Evolutionary conservation across 176 grass and related monocot genomes (phyloP).

Genomic region (Bromus sterilis): DNA sequence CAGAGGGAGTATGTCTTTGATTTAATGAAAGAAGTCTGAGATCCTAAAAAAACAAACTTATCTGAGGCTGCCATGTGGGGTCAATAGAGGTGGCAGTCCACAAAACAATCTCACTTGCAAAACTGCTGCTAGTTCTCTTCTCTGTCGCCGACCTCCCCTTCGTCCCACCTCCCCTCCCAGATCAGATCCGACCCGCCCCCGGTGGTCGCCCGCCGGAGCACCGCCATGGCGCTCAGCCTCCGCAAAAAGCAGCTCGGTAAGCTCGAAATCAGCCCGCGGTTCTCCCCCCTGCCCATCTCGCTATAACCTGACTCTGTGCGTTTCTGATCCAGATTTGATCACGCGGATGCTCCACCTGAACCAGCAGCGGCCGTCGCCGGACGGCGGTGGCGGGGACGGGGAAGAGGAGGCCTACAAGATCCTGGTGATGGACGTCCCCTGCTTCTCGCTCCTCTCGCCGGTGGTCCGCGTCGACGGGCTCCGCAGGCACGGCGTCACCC

Average conservation of each 20-base stretch:
- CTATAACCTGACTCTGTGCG: neutral
- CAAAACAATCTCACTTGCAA: neutral
- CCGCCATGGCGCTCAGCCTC: slow-evolving; percentile 59
- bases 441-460: slow-evolving; percentile 66
- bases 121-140: neutral
- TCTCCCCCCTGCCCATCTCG: neutral
- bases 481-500: slow-evolving; percentile 76
- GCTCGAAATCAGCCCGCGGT: neutral
- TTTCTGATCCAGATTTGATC: slow-evolving; percentile 43
- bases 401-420: slow-evolving; percentile 91
- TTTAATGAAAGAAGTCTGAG: no score
- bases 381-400: slow-evolving; percentile 14
- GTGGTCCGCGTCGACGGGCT: slow-evolving; percentile 72
- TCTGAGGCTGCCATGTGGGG: no score
- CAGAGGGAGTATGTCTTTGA: no score
- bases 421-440: slow-evolving; percentile 81
- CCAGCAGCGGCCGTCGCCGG: slow-evolving; percentile 10
- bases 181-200: slow-evolving; percentile 27
- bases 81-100: no score
- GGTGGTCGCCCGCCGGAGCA: neutral
- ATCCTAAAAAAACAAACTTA: no score
- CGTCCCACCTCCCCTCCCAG: neutral
- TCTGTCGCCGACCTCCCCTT: neutral
- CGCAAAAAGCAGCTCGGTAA: slow-evolving; percentile 68
- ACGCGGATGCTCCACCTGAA: slow-evolving; percentile 44